Evolutionary conservation across 1,139 yeast genomes (phyloP).

Genomic region (Blastobotrys malaysiensis): DNA sequence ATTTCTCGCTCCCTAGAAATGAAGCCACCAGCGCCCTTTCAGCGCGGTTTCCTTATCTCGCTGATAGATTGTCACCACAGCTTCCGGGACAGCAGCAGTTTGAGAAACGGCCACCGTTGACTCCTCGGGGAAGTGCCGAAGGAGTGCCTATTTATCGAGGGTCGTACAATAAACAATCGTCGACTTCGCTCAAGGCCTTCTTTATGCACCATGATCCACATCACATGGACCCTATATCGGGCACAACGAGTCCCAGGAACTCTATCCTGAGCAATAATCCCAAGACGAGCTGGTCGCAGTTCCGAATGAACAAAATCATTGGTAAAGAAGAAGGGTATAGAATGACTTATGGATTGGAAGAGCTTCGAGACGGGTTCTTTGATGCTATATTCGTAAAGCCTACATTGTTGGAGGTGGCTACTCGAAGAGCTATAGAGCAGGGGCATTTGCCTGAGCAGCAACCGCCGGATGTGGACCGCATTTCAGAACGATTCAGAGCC

Average conservation of each 20-base stretch:
- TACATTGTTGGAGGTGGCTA: slow-evolving; percentile 17
- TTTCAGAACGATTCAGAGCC: slow-evolving; percentile 4
- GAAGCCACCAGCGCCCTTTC: background rate
- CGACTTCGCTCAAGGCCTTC: background rate
- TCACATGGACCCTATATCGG: background rate
- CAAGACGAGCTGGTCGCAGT: background rate
- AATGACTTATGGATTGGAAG: slow-evolving; percentile 35
- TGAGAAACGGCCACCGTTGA: background rate
- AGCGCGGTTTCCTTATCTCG: background rate
- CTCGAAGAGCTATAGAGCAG: slow-evolving; percentile 2
- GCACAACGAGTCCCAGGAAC: background rate
- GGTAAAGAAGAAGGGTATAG: slow-evolving; percentile 2
- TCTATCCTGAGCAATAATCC: background rate
- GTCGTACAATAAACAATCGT: background rate
- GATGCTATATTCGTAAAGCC: slow-evolving; percentile 42
- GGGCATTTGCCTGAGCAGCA: slow-evolving; percentile 9
- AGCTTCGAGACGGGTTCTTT: slow-evolving; percentile 44
- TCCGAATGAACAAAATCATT: slow-evolving; percentile 7
- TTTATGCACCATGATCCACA: background rate
- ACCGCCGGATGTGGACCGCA: slow-evolving; percentile 7
- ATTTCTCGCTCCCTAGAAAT: background rate
- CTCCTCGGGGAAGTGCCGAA: background rate
- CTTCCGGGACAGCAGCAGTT: background rate
- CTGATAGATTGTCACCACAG: background rate
- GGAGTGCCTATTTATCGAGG: background rate